Conservation (phyloP, 306 rosid species). For the Ziziphus jujuba region DNA sequence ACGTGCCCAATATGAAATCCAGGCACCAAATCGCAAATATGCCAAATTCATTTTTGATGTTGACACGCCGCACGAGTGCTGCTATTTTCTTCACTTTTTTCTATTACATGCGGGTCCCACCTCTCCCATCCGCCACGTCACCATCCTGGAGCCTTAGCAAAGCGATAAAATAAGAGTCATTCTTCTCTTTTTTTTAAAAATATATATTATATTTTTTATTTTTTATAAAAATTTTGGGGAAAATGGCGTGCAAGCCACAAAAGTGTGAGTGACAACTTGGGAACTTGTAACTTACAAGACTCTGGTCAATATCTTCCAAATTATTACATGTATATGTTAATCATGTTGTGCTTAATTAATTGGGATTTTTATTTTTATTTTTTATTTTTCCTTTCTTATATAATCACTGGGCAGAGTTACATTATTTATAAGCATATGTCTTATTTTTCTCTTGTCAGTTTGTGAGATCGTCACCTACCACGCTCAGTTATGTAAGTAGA, state of each 20-base stretch:
- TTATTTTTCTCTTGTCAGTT: background rate
- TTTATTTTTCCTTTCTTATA: too few species aligned
- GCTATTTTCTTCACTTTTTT: conserved; percentile 13
- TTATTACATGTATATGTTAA: too few species aligned
- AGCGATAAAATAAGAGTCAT: conserved; percentile 55
- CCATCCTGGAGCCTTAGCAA: conserved; percentile 24
- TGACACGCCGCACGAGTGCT: conserved; percentile 60
- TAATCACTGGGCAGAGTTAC: too few species aligned
- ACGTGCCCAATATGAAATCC: conserved; percentile 37
- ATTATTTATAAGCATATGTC: too few species aligned
- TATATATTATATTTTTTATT: background rate
- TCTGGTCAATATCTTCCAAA: conserved; percentile 17
- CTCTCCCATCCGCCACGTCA: conserved; percentile 36
- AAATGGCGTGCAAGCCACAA: conserved; percentile 5
- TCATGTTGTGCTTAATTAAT: background rate
- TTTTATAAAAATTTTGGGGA: background rate
- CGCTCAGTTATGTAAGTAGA: conserved; percentile 7
- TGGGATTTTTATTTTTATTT: too few species aligned
- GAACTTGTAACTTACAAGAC: too few species aligned
- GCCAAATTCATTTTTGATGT: conserved; percentile 5
- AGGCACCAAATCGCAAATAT: too few species aligned
- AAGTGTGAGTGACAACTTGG: conserved; percentile 5
- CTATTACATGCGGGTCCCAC: conserved; percentile 19
- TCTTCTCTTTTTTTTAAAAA: background rate
- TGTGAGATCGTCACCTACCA: conserved; percentile 16